Conservation (phyloP, 2,329 filamentous ascomycete genomes). For the Xylariaceae sp. region DNA sequence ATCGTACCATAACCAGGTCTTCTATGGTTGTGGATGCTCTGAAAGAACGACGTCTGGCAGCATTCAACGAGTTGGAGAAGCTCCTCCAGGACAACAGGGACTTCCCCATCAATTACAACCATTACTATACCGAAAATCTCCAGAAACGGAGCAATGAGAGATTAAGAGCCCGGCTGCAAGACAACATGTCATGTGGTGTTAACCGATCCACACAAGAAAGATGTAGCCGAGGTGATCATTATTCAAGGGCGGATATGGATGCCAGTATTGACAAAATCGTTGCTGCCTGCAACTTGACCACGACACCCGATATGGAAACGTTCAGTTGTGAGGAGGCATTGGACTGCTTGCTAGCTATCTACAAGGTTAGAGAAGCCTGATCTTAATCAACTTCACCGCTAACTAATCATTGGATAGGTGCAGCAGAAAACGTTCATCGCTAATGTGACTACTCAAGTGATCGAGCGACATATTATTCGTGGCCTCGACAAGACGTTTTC, state of each 20-base stretch:
- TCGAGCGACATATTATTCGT: constrained; percentile 12
- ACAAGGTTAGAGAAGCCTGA: constrained; percentile 5
- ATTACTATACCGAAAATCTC: constrained; percentile 40
- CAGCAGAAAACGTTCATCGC: constrained; percentile 8
- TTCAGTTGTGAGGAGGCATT: constrained; percentile 13
- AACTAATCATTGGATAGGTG: neutral
- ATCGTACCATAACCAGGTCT: no score
- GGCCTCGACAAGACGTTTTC: constrained; percentile 15
- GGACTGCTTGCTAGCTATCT: constrained; percentile 6
- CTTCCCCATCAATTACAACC: constrained; percentile 42
- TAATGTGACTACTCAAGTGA: constrained; percentile 12
- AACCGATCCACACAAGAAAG: no score
- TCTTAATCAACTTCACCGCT: neutral
- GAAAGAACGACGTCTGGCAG: neutral
- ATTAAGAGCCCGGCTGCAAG: no score
- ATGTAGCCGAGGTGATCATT: no score
- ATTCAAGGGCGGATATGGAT: no score
- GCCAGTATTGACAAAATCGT: neutral
- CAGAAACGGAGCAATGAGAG: constrained; percentile 8
- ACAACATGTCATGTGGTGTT: no score
- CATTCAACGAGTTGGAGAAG: constrained; percentile 30
- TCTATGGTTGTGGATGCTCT: neutral
- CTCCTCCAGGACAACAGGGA: constrained; percentile 34
- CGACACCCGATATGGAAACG: constrained; percentile 5
- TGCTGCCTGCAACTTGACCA: neutral